phyloP scores from a whole-genome alignment of 495 filamentous ascomycete genomes.

The Penicillium diatomitis region DNA sequence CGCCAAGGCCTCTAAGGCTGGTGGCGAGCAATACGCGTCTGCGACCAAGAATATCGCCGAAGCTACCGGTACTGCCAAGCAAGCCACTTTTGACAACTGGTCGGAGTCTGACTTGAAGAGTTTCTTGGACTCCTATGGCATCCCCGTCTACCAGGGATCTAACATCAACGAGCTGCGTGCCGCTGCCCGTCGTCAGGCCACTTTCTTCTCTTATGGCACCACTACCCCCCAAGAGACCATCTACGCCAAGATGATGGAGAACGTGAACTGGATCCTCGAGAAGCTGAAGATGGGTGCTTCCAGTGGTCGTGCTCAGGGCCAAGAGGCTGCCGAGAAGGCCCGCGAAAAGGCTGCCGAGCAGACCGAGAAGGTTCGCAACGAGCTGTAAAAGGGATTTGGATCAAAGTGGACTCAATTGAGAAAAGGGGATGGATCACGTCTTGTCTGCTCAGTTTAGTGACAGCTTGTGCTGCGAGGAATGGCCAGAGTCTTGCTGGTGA shows the following conservation, averaged over 20 bases:
- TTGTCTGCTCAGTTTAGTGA: no score
- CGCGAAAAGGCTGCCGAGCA: constrained; percentile 26
- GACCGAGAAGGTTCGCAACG: constrained; percentile 19
- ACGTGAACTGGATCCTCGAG: constrained; percentile 50
- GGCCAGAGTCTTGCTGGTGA: no score
- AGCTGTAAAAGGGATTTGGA: constrained; percentile 17
- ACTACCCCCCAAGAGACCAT: constrained; percentile 54
- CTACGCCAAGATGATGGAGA: constrained; percentile 52
- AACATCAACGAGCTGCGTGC: constrained; percentile 55
- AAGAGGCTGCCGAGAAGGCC: constrained; percentile 40
- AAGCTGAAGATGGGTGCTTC: constrained; percentile 55
- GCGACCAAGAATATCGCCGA: constrained; percentile 63
- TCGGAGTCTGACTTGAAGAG: constrained; percentile 71
- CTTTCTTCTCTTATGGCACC: constrained; percentile 72
- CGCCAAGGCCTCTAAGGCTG: constrained; percentile 56
- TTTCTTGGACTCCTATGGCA: constrained; percentile 73
- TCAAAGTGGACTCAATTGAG: no score
- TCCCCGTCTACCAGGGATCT: constrained; percentile 63
- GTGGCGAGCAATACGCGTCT: constrained; percentile 60
- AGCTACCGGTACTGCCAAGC: constrained; percentile 61
- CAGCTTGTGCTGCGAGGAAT: no score
- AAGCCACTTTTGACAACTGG: constrained; percentile 69
- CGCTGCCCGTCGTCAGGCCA: constrained; percentile 59
- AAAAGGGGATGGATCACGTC: no score
- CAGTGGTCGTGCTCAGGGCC: constrained; percentile 49